Evolutionary conservation across 192 early-diverging fungal species (phyloP), one percentile per base, ranked within the genome.

Genomic region (Thamnidium elegans): DNA sequence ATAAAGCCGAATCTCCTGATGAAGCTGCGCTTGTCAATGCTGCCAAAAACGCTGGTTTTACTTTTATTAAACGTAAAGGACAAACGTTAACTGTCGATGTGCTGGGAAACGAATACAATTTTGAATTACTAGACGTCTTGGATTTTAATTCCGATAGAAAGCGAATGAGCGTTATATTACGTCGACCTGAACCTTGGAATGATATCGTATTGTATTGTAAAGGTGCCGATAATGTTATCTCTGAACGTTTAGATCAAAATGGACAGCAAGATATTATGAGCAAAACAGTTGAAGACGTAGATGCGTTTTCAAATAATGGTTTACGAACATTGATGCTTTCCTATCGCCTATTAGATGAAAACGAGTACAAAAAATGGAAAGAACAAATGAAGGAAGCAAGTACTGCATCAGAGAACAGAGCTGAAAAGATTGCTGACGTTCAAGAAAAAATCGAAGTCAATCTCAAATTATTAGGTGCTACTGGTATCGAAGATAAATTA

Each of bases 111-210:
- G 68, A 72, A 48, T 62, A 78, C 45, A 75, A 81, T 39, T 99
- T 90, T 76, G 91, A 87, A 65, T 77, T 94, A 23, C 69, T 99
- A 58, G 81, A 94, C 68, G 85, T 94, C 21, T 83, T 97, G 63
- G 95, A 95, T 71, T 99, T 99, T 76, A 92, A 94, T 77, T 94
- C 92, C 2, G 93, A 95, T 20, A 84, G 97, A 55, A 99, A 99
- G 73, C 84, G 97, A 48, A 98, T 98, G 97, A 89, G 88, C 43
- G 84, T 90, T 1, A 90, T 99, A 44, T 75, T 92, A 55, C 75
- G 86, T 51, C 80, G 91, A 8, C 93, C 93, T 0, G 74, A 76
- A 10, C 84, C 84, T 20, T 76, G 85, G 71, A 85, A 87, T 58
- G 94, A 94, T 67, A 87, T 97, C 43, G 77, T 96, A 15, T 59